Conservation (phyloP, 257 asterid species). For the Solanum pinnatisectum region DNA sequence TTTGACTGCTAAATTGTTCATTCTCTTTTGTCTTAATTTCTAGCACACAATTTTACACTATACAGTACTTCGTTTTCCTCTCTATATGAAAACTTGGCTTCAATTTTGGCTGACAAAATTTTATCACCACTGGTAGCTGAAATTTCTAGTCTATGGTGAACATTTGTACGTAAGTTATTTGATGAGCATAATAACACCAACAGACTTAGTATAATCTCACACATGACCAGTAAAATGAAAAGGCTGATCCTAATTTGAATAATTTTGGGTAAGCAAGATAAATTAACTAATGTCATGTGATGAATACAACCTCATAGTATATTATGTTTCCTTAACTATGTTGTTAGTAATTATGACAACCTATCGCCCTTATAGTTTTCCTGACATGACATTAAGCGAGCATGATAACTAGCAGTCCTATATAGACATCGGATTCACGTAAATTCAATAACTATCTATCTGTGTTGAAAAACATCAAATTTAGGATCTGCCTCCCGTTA, state of each 20-base stretch:
- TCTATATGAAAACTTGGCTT: not conserved
- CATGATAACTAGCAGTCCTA: not conserved
- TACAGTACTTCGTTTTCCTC: too few species aligned
- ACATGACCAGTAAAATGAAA: not conserved
- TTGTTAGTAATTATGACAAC: not conserved
- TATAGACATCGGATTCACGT: not conserved
- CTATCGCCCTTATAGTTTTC: not conserved
- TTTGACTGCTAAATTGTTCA: constrained; percentile 16
- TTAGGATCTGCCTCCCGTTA: not conserved
- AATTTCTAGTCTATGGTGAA: not conserved
- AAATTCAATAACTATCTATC: not conserved
- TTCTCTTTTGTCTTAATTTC: not conserved
- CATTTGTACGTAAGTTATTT: not conserved
- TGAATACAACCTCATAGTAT: not conserved
- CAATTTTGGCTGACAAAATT: not conserved
- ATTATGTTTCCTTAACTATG: not conserved
- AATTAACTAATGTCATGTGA: not conserved
- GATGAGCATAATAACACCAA: too few species aligned
- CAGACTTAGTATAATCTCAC: too few species aligned
- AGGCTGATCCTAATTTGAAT: not conserved
- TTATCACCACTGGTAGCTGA: not conserved
- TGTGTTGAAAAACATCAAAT: not conserved
- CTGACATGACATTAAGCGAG: not conserved
- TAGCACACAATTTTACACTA: not conserved
- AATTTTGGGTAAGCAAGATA: not conserved